These are phyloP conservation scores for Solanum neorickii DNA, from an alignment of 257 asterid species.

Conservation along the genomic window DNA sequence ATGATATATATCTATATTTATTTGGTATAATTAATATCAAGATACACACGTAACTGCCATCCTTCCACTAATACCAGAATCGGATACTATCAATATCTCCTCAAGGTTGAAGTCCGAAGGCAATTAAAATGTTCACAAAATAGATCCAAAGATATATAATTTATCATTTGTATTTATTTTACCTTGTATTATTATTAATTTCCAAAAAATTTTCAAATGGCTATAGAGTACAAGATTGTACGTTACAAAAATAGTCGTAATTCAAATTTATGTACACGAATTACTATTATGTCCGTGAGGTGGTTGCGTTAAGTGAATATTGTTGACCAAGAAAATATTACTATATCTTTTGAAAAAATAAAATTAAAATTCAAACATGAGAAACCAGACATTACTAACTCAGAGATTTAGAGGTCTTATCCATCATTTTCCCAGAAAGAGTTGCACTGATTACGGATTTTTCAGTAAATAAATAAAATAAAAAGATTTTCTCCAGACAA, in stretches of 20 bases:
- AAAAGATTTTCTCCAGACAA: not conserved
- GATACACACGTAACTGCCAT: not conserved
- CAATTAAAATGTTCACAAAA: not conserved
- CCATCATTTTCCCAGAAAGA: not conserved
- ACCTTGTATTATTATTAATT: not conserved
- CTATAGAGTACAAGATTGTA: not conserved
- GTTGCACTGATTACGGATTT: not conserved
- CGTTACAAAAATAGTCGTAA: not conserved
- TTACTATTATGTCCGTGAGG: not conserved
- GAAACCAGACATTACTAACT: not conserved
- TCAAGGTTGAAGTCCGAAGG: not conserved
- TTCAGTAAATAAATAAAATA: not conserved
- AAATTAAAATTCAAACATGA: not conserved
- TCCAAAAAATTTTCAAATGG: not conserved
- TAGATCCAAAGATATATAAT: not conserved
- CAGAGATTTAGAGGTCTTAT: not conserved
- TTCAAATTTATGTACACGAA: not conserved
- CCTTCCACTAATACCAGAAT: not conserved
- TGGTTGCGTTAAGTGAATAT: not conserved
- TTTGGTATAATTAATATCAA: not conserved
- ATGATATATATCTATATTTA: not conserved
- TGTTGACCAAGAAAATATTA: not conserved
- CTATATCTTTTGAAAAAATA: not conserved
- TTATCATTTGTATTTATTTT: not conserved
- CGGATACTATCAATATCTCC: not conserved